Percentiles rank a stretch among this genome's conserved stretches.
These are phyloP conservation scores for Colletotrichum australisinense DNA, from an alignment of 2,329 filamentous ascomycete species.

Conservation along the genomic window DNA sequence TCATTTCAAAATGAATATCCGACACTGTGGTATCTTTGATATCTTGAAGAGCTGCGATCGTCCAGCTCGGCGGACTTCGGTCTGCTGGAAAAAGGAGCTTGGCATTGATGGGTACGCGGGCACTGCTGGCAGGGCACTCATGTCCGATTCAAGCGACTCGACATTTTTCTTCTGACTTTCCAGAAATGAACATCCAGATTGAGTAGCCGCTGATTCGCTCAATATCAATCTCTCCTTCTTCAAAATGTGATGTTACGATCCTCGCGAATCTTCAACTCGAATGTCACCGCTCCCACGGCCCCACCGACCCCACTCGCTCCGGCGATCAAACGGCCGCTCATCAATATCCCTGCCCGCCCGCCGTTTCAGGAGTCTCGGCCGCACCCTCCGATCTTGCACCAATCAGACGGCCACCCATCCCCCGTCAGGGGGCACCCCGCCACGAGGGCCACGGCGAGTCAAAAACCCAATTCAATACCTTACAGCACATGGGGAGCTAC, in stretches of 20 bases:
- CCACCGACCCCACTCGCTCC: neutral
- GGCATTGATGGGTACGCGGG: too few relatives aligned
- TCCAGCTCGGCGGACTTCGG: too few relatives aligned
- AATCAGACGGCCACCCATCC: neutral
- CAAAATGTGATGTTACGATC: neutral
- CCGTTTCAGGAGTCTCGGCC: constrained; percentile 17
- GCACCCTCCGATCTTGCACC: neutral
- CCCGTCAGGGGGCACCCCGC: constrained; percentile 17
- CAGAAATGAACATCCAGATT: too few relatives aligned
- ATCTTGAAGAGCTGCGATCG: too few relatives aligned
- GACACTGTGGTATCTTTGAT: too few relatives aligned
- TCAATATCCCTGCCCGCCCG: constrained; percentile 5
- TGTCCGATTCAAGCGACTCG: too few relatives aligned
- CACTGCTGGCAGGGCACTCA: too few relatives aligned
- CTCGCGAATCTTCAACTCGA: neutral
- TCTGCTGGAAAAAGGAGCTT: too few relatives aligned
- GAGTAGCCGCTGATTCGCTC: neutral
- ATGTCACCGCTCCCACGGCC: constrained; percentile 2
- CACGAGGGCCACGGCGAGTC: constrained; percentile 6
- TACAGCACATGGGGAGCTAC: neutral
- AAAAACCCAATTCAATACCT: constrained; percentile 4
- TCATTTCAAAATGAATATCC: too few relatives aligned
- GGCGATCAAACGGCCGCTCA: constrained; percentile 28
- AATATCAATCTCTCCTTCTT: neutral
- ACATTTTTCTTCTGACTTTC: too few relatives aligned